Conservation (phyloP, 2,329 filamentous ascomycete genomes). For the Pseudopyricularia javanii region DNA sequence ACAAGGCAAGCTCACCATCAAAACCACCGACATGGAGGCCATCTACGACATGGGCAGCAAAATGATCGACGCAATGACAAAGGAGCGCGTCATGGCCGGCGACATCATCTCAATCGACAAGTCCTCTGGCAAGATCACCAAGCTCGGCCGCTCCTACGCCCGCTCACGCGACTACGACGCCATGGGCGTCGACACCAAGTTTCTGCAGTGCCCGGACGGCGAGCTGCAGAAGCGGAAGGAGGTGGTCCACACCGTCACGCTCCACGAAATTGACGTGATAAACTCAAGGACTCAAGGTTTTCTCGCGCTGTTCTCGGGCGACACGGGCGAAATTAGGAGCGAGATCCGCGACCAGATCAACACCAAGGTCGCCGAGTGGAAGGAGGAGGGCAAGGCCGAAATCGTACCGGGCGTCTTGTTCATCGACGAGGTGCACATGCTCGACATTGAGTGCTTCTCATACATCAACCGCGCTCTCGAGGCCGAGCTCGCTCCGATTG, state of each 20-base stretch:
- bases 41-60: conserved; percentile 99
- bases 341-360: conserved; percentile 99
- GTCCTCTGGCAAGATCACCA: conserved; percentile 94
- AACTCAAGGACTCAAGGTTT: conserved; percentile 99
- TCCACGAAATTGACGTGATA: conserved; percentile 99
- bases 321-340: conserved; percentile 94
- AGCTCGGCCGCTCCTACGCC: conserved; percentile 88
- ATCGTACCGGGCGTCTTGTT: conserved; percentile 96
- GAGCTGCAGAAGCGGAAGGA: conserved; percentile 96
- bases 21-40: conserved; percentile 99
- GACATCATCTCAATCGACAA: conserved; percentile 99
- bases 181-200: conserved; percentile 97
- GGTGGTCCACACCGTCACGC: conserved; percentile 88
- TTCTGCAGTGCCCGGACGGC: conserved; percentile 92
- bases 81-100: conserved; percentile 96
- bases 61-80: conserved; percentile 99
- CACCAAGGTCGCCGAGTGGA: conserved; percentile 97
- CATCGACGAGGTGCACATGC: conserved; percentile 99
- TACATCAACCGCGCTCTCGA: conserved; percentile 97
- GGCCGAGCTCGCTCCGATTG: conserved; percentile 86
- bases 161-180: conserved; percentile 96
- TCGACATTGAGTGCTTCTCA: conserved; percentile 97
- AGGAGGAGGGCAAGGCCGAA: conserved; percentile 96
- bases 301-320: conserved; percentile 89
- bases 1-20: conserved; percentile 98